Percentiles rank a stretch among this genome's conserved stretches.
These are phyloP conservation scores for Beta lomatogona DNA, from an alignment of 179 eudicot genomes.

Conservation along the genomic window DNA sequence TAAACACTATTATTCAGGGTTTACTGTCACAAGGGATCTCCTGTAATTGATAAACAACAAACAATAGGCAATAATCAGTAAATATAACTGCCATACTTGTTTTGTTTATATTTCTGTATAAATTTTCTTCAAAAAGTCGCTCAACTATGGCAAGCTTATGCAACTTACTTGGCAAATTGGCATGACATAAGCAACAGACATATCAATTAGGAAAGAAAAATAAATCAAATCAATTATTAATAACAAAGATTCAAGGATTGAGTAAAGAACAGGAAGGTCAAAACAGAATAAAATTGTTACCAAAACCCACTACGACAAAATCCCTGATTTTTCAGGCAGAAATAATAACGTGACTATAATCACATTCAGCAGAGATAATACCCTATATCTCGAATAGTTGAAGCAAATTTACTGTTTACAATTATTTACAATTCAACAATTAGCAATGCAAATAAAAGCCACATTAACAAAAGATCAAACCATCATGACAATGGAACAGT, in stretches of 20 bases:
- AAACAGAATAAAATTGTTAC: background rate
- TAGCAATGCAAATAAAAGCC: background rate
- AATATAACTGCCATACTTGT: too few species aligned
- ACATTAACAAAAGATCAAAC: background rate
- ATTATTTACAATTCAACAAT: background rate
- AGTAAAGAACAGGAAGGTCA: background rate
- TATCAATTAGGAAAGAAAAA: background rate
- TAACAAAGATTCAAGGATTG: background rate
- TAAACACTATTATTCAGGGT: background rate
- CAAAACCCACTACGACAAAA: background rate
- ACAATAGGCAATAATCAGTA: constrained; percentile 15
- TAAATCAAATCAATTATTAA: background rate
- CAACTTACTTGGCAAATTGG: background rate
- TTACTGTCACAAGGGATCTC: constrained; percentile 1
- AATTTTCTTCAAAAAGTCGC: background rate
- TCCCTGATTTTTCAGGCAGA: background rate
- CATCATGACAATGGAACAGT: background rate
- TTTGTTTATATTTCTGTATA: too few species aligned
- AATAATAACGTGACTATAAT: background rate
- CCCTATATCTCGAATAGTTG: background rate
- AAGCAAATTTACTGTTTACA: background rate
- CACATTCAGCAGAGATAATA: background rate
- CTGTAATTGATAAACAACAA: background rate
- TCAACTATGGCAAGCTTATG: background rate
- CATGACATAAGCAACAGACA: background rate